Base-by-base conservation (phyloP, 441 rosid species). In the Corymbia citriodora region DNA sequence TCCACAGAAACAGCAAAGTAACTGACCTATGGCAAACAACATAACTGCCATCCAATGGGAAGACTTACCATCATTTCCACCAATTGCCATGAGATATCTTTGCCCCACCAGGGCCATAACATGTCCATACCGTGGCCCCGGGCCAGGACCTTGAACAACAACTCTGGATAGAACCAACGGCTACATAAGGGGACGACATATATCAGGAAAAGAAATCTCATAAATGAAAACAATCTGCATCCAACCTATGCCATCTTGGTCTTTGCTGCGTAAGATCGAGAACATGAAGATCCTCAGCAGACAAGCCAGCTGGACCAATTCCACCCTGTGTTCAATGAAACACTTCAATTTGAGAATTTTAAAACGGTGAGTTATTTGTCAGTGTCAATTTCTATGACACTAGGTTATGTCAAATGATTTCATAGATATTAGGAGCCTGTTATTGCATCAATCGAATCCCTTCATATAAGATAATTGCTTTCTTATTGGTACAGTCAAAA, bases 41-140 rank as follows among this genome's bases (percentile, higher is more conserved):
- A 79, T 45, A 79, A 45, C n/a, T 79, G 50, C 48, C 40, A 54
- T 27, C 53, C 52, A 79, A 79, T 45, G 45, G 50, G 13, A 45
- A 23, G 52, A 91, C 93, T 89, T 57, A 94, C 97, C 98, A 93
- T 94, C 99, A 96, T 98, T 98, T 88, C 99, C 99, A 93, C 99
- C 96, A 89, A 98, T 95, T 79, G 97, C 95, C 96, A 96, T 94
- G 89, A 98, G 98, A 95, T 97, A 98, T 93, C 99, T 94, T 90
- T 98, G 99, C 90, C 99, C 99, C 92, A 98, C 99, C 94, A 98
- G 95, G 90, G 99, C 99, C 99, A 98, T 98, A 88, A 97, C 99
- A 95, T 98, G 99, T 86, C 99, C 99, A 95, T 98, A 98, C 90
- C 99, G 97, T 9, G 99, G 98, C 89, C 99, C 99, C 55, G 99